phyloP scores from a whole-genome alignment of 768 basidiomycete genomes.

The Hortiboletus campestris region DNA sequence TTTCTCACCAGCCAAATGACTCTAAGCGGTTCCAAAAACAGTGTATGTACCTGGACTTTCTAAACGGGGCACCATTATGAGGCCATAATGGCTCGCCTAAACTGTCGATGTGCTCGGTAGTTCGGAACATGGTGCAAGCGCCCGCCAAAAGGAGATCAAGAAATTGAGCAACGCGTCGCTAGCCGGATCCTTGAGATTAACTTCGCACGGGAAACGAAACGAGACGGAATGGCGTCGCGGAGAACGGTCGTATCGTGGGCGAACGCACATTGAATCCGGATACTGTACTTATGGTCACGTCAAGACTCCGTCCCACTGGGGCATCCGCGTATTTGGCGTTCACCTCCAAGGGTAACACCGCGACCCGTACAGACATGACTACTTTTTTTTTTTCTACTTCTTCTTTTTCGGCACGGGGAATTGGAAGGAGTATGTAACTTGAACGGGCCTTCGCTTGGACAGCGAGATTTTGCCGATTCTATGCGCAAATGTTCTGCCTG shows the following conservation, averaged over 20 bases:
- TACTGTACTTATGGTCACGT: not conserved
- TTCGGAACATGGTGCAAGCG: not conserved
- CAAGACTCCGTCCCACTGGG: not conserved
- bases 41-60: too few species aligned
- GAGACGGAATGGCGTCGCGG: not conserved
- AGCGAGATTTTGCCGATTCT: not conserved
- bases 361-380: not conserved
- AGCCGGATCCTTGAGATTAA: not conserved
- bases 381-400: not conserved
- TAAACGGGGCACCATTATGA: too few species aligned
- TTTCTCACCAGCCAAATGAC: too few species aligned
- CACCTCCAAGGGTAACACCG: not conserved
- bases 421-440: too few species aligned
- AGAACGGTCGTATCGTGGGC: not conserved
- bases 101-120: not conserved
- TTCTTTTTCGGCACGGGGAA: not conserved
- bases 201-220: not conserved
- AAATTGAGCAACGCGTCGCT: not conserved
- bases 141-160: not conserved
- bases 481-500: not conserved
- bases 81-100: too few species aligned
- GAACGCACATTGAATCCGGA: not conserved
- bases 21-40: too few species aligned
- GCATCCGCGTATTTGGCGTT: not conserved
- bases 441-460: slow-evolving; percentile 6